Base-by-base conservation (phyloP, 805 yeast genomes). In the Schizosaccharomyces octosporus region DNA sequence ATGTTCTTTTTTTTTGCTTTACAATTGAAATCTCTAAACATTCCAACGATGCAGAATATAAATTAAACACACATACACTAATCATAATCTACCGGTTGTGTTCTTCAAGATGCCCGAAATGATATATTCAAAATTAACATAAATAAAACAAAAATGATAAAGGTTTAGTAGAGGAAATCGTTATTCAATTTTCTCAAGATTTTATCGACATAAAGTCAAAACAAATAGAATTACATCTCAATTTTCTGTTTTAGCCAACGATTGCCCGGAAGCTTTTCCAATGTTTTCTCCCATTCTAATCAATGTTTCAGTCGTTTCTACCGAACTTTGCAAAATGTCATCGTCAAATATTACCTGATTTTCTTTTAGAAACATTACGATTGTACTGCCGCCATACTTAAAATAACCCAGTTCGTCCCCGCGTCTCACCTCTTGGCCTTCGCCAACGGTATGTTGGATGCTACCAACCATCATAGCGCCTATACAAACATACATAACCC, bases 391-490 rank as follows among this genome's bases (percentile, higher is more conserved):
- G 15, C 98, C 98, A 73, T 90, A 90, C 69, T 89, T 87, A 77
- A 90, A 90, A 69, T 87, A 90, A 0, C 98, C 98, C 32, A 90
- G 71, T 67, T 90, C 97, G 55, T 85, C 89, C 3, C 93, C 85
- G 58, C 89, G 76, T 7, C 72, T 66, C 3, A 90, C 75, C 0
- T 61, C 48, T 55, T 81, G 81, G 1, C 87, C 87, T 58, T 77
- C 79, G 61, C 77, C 69, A 17, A 81, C 83, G 0, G 90, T 82
- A 36, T 90, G 70, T 0, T 87, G 78, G 1, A 84, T 88, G 1
- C 95, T 84, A 0, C 97, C 97, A 2, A 90, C 98, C 97, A 90
- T 88, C 97, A 93, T 90, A 0, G 98, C 98, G 43, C 98, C 98
- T 3, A 90, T 87, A 5, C 93, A 81, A 27, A 87, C 79, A 72